Evolutionary conservation across 2,329 filamentous ascomycete species (phyloP), one percentile per base, ranked within the genome.

Genomic region (Diaporthe velutina): DNA sequence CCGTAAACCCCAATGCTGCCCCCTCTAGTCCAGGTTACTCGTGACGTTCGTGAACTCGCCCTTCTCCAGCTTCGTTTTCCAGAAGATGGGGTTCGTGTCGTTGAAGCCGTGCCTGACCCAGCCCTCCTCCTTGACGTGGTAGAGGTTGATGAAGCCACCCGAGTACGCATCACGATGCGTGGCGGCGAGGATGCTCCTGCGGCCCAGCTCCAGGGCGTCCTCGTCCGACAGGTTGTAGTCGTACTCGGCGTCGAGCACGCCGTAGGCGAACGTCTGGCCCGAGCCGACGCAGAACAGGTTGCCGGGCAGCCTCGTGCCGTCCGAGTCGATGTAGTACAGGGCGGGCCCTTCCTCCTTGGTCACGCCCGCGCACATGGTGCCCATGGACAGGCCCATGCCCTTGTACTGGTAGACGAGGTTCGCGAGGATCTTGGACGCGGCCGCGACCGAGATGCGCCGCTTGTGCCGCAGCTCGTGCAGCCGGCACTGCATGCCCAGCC

Each of bases 401-500:
- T 99, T 99, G 92, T 99, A 99, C 80, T 93, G 93, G 90, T 98
- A 99, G 82, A 98, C 96, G 79, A 99, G 89, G 88, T 99, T 99
- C 83, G 97, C 95, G 80, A 99, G 94, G 84, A 99, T 98, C 91
- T 99, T 99, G 83, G 94, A 97, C 71, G 97, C 97, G 61, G 97
- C 97, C 60, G 97, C 96, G 78, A 99, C 97, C 76, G 95, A 97
- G 88, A 99, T 99, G 83, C 97, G 95, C 85, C 95, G 95, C 90
- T 99, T 99, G 90, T 99, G 96, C 79, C 97, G 95, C 81, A 99
- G 96, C 89, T 99, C 97, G 89, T 99, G 96, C 78, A 99, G 94
- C 75, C 97, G 95, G 88, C 97, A 99, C 90, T 99, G 96, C 93
- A 98, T 98, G 82, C 96, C 97, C 78, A 99, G 91, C 89, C 98